Conservation (phyloP, 2,329 filamentous ascomycete species). For the Cryphonectria carpinicola region DNA sequence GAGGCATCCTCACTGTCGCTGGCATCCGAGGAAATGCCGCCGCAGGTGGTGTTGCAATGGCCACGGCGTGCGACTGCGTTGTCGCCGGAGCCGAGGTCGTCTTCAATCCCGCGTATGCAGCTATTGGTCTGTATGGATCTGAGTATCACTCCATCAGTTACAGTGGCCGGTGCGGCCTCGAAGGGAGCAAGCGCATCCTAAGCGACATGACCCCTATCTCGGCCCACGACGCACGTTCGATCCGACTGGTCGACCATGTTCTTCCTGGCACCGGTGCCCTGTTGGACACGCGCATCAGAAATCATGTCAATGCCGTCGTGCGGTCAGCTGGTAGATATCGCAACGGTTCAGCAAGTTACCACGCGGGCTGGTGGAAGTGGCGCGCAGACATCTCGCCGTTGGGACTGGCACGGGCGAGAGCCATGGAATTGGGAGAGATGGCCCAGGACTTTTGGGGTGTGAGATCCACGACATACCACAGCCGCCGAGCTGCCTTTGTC, state of each 20-base stretch:
- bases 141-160: conserved; percentile 48
- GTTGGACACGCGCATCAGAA: conserved; percentile 42
- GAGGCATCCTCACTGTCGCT: conserved; percentile 43
- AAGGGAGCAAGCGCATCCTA: conserved; percentile 38
- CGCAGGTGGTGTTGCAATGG: conserved; percentile 48
- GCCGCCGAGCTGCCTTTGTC: conserved; percentile 44
- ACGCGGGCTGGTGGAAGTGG: conserved; percentile 39
- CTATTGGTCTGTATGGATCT: conserved; percentile 42
- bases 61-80: conserved; percentile 43
- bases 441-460: conserved; percentile 47
- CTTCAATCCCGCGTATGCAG: conserved; percentile 47
- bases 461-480: conserved; percentile 42
- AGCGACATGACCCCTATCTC: conserved; percentile 44
- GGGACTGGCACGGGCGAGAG: conserved; percentile 40
- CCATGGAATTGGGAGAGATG: conserved; percentile 46
- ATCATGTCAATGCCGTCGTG: conserved; percentile 40
- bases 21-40: conserved; percentile 47
- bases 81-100: conserved; percentile 44
- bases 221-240: conserved; percentile 41
- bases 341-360: conserved; percentile 19
- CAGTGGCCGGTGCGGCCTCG: conserved; percentile 41
- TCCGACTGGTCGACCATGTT: conserved; percentile 45
- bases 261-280: conserved; percentile 39
- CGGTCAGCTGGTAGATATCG: conserved; percentile 8
- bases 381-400: conserved; percentile 39